Evolutionary conservation across 441 rosid genomes (phyloP).

Genomic region (Hura crepitans): DNA sequence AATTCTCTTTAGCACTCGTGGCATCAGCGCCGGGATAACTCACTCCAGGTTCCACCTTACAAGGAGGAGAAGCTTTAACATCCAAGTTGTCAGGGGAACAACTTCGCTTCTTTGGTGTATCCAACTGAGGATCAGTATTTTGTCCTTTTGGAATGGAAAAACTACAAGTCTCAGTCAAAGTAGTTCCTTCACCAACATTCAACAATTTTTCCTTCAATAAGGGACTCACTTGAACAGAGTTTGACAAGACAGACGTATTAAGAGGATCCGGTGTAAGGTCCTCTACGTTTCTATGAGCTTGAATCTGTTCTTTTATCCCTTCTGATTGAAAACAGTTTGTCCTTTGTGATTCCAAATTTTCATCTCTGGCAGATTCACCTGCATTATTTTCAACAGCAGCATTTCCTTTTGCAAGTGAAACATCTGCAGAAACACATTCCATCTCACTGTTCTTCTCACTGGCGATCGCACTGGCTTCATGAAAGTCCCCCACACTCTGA

Average conservation of each 20-base stretch:
- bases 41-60: slow-evolving; percentile 39
- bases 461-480: slow-evolving; percentile 23
- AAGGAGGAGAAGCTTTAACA: slow-evolving; percentile 34
- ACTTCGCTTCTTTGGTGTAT: slow-evolving; percentile 29
- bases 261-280: slow-evolving; percentile 36
- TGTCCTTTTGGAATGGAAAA: no score
- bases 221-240: slow-evolving; percentile 38
- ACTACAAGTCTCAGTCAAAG: slow-evolving; percentile 34
- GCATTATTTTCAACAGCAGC: slow-evolving; percentile 34
- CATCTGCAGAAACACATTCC: slow-evolving; percentile 36
- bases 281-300: slow-evolving; percentile 31
- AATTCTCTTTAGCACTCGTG: slow-evolving; percentile 32
- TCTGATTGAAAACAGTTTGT: slow-evolving; percentile 39
- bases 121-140: slow-evolving; percentile 39
- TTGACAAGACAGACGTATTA: slow-evolving; percentile 33
- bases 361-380: slow-evolving; percentile 36
- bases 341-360: slow-evolving; percentile 30
- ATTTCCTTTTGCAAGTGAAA: slow-evolving; percentile 37
- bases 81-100: slow-evolving; percentile 27
- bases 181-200: slow-evolving; percentile 27
- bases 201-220: slow-evolving; percentile 37
- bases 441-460: slow-evolving; percentile 28
- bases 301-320: slow-evolving; percentile 34
- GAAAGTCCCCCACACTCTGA: slow-evolving; percentile 33
- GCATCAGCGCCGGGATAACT: slow-evolving; percentile 39